Conservation (phyloP, 192 early-diverging fungal species). For the Backusella morwellensis region DNA sequence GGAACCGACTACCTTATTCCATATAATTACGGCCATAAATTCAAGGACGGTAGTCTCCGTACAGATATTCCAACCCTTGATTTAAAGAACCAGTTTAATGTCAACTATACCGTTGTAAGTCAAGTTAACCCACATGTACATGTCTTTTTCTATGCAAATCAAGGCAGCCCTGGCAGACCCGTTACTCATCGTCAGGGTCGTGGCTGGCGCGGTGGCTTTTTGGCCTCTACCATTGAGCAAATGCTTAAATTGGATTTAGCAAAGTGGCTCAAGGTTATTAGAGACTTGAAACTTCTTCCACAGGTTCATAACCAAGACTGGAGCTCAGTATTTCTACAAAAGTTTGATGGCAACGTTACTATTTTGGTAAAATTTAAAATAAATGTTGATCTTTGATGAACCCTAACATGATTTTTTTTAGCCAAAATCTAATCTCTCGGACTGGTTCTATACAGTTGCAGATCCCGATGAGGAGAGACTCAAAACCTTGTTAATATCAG, state of each 20-base stretch:
- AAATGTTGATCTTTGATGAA: not conserved
- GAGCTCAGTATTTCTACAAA: conserved; percentile 83
- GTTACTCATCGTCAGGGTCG: conserved; percentile 65
- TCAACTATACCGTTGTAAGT: conserved; percentile 82
- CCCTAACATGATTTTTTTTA: conserved; percentile 14
- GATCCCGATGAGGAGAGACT: conserved; percentile 64
- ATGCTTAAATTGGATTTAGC: conserved; percentile 80
- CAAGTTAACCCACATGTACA: conserved; percentile 91
- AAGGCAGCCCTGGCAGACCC: conserved; percentile 75
- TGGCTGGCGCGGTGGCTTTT: conserved; percentile 89
- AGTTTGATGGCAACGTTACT: conserved; percentile 88
- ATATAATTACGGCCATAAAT: conserved; percentile 72
- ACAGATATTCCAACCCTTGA: conserved; percentile 78
- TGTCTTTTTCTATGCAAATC: conserved; percentile 82
- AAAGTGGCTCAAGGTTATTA: conserved; percentile 80
- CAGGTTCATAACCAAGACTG: conserved; percentile 74
- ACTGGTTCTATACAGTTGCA: conserved; percentile 61
- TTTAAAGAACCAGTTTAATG: conserved; percentile 75
- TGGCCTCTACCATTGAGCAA: conserved; percentile 76
- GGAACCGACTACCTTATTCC: conserved; percentile 61
- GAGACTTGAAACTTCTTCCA: conserved; percentile 81
- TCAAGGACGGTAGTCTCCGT: conserved; percentile 87
- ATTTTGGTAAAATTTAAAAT: conserved; percentile 53
- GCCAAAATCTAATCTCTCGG: conserved; percentile 55
- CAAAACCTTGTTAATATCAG: conserved; percentile 54